Evolutionary conservation across 2,329 filamentous ascomycete species (phyloP).

Genomic region (Exophiala calicioides): DNA sequence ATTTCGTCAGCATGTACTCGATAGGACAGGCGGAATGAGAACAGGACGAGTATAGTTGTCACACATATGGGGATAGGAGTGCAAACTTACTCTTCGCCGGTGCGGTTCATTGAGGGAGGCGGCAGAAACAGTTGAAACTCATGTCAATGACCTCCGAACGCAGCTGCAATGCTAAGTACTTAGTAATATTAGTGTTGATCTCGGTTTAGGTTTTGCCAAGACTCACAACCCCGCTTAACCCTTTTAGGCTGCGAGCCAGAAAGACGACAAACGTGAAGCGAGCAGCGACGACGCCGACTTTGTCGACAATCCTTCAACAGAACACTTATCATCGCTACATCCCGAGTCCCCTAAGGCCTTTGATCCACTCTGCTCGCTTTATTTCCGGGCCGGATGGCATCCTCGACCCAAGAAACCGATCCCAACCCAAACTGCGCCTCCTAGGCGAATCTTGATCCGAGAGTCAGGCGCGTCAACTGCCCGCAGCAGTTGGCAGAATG

Average conservation of each 20-base stretch:
- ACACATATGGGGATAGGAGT: no score
- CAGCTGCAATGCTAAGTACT: neutral
- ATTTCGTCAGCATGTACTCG: conserved; percentile 18
- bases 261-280: no score
- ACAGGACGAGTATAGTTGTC: no score
- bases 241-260: no score
- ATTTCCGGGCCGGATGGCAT: conserved; percentile 18
- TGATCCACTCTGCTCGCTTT: neutral
- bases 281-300: no score
- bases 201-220: no score
- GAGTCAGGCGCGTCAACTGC: conserved; percentile 17
- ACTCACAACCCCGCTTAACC: conserved; percentile 10
- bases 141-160: neutral
- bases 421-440: conserved; percentile 18
- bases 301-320: neutral
- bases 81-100: conserved; percentile 26
- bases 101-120: conserved; percentile 20
- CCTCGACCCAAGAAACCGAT: conserved; percentile 13
- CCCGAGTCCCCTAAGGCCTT: neutral
- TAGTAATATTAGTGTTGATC: no score
- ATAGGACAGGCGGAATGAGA: no score
- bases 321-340: neutral
- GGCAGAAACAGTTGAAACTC: conserved; percentile 7
- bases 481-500: conserved; percentile 20
- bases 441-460: conserved; percentile 11